Percentiles rank a stretch among this genome's conserved stretches.
phyloP scores from a whole-genome alignment of 148 eudicot species.

The Simmondsia chinensis region DNA sequence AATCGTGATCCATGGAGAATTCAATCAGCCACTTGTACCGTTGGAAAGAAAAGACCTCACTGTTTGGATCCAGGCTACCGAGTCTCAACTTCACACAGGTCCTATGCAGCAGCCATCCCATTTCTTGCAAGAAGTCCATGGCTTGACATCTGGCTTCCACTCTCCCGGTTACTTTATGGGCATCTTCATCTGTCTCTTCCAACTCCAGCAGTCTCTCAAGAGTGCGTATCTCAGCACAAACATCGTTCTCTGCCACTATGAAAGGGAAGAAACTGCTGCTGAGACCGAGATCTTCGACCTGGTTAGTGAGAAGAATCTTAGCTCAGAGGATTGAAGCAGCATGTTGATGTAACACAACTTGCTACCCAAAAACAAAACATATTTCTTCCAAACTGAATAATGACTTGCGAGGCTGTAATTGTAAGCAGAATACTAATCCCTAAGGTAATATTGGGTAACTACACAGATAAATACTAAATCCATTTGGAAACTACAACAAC shows the following conservation, averaged over 20 bases:
- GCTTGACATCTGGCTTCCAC: conserved; percentile 39
- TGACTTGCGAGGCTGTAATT: too few species aligned
- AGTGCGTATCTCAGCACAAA: conserved; percentile 66
- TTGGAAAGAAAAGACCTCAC: conserved; percentile 38
- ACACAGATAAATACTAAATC: too few species aligned
- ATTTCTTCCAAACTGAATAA: too few species aligned
- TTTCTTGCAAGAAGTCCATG: conserved; percentile 67
- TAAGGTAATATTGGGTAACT: too few species aligned
- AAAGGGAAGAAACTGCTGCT: conserved; percentile 84
- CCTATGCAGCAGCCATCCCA: conserved; percentile 94
- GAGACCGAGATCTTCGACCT: conserved; percentile 85
- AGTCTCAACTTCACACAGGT: conserved; percentile 38
- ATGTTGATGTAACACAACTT: too few species aligned
- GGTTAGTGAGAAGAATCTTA: conserved; percentile 2
- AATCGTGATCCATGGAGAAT: conserved; percentile 71
- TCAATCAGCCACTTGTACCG: conserved; percentile 70
- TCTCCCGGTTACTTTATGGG: conserved; percentile 12
- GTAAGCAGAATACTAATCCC: too few species aligned
- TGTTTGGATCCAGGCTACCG: conserved; percentile 28
- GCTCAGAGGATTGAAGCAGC: too few species aligned
- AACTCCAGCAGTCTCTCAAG: conserved; percentile 44
- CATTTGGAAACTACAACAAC: too few species aligned
- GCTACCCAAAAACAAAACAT: too few species aligned
- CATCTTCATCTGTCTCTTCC: conserved; percentile 26
- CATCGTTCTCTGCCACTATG: conserved; percentile 77